These are phyloP conservation scores for Tetrapisispora nanseiensis DNA, from an alignment of 805 yeast genomes.

Conservation along the genomic window DNA sequence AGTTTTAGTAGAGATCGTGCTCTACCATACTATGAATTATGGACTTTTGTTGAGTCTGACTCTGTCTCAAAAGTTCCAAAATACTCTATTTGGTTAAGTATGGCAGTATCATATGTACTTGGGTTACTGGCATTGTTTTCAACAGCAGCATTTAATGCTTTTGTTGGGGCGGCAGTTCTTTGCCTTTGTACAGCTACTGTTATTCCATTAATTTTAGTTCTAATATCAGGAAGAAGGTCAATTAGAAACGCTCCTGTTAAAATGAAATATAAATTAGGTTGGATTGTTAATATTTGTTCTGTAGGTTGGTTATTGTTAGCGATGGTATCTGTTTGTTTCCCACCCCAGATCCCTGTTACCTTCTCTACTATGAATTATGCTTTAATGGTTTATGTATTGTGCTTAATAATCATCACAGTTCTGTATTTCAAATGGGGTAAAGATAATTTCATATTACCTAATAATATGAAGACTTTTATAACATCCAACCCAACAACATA, in stretches of 20 bases:
- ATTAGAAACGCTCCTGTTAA: conserved; percentile 62
- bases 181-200: conserved; percentile 68
- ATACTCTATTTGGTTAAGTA: conserved; percentile 57
- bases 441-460: conserved; percentile 53
- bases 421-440: conserved; percentile 55
- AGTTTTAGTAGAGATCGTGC: conserved; percentile 81
- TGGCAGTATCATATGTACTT: conserved; percentile 48
- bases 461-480: conserved; percentile 22
- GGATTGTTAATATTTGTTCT: conserved; percentile 49
- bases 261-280: conserved; percentile 49
- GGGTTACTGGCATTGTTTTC: conserved; percentile 62
- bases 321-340: conserved; percentile 55
- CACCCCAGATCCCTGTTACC: conserved; percentile 52
- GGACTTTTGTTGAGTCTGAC: conserved; percentile 55
- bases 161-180: conserved; percentile 73
- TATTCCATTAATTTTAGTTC: conserved; percentile 57
- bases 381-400: conserved; percentile 44
- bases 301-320: conserved; percentile 52
- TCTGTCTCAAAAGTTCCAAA: conserved; percentile 54
- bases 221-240: conserved; percentile 50
- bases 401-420: conserved; percentile 39
- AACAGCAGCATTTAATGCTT: conserved; percentile 69
- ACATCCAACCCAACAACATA: neutral
- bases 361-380: conserved; percentile 41
- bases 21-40: conserved; percentile 50